Evolutionary conservation across 345 rosid genomes (phyloP).

Genomic region (Atalantia buxifolia): DNA sequence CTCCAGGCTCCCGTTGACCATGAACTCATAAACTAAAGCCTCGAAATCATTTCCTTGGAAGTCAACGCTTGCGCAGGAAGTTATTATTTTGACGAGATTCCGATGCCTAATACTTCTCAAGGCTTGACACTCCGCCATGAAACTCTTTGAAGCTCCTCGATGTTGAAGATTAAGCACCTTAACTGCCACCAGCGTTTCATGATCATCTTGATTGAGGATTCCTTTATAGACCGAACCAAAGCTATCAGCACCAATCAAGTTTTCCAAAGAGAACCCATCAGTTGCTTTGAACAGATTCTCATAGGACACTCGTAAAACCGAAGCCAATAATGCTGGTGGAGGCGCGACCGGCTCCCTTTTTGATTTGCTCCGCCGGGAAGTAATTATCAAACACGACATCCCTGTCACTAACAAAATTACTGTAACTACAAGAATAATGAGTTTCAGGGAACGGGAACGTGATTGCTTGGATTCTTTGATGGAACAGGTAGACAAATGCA

Average conservation of each 20-base stretch:
- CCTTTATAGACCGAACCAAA: conserved; percentile 31
- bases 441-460: background rate
- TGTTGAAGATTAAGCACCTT: conserved; percentile 1
- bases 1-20: conserved; percentile 16
- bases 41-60: conserved; percentile 24
- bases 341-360: background rate
- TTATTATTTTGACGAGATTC: conserved; percentile 26
- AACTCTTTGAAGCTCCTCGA: conserved; percentile 24
- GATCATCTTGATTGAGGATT: background rate
- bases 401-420: conserved; percentile 4
- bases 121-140: conserved; percentile 26
- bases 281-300: conserved; percentile 20
- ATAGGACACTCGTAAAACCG: conserved; percentile 12
- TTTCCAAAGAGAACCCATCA: conserved; percentile 16
- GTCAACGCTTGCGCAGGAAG: conserved; percentile 24
- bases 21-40: conserved; percentile 26
- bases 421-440: background rate
- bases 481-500: conserved; percentile 12
- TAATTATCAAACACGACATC: background rate
- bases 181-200: background rate
- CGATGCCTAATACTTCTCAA: conserved; percentile 24
- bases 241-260: conserved; percentile 23
- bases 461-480: background rate
- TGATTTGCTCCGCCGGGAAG: background rate
- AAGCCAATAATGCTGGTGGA: background rate